These are phyloP conservation scores for Chlorella variabilis DNA, from an alignment of 163 green algal species.

Conservation along the genomic window DNA sequence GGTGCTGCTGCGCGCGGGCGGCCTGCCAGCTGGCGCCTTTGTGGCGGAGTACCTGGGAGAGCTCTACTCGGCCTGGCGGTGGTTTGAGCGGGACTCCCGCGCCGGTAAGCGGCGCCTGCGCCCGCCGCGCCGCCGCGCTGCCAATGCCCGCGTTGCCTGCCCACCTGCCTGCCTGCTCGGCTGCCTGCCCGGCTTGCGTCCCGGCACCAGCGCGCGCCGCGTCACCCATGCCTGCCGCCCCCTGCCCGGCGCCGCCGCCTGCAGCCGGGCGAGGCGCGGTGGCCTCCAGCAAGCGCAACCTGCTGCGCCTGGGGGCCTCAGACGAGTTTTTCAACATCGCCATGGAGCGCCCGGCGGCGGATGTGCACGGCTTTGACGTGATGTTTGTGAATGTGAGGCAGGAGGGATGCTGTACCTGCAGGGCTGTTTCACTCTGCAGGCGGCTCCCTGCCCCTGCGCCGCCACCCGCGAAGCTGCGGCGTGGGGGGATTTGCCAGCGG, in stretches of 20 bases:
- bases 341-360: constrained; percentile 57
- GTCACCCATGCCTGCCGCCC: no score
- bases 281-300: not conserved
- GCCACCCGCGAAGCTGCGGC: no score
- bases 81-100: constrained; percentile 47
- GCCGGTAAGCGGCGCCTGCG: not conserved
- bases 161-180: not conserved
- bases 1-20: constrained; percentile 45
- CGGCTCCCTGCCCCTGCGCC: no score
- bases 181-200: no score
- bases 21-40: constrained; percentile 53
- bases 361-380: constrained; percentile 57
- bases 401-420: no score
- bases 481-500: no score
- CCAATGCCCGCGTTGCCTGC: no score
- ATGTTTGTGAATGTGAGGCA: constrained; percentile 56
- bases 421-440: not conserved
- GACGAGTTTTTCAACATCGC: constrained; percentile 72
- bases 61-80: constrained; percentile 74
- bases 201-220: no score
- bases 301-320: constrained; percentile 12
- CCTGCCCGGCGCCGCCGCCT: no score
- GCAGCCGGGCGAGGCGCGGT: not conserved
- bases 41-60: constrained; percentile 72
- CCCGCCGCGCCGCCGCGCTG: no score